Evolutionary conservation across 208 protist species (phyloP).

Genomic region (Leishmania tarentolae): DNA sequence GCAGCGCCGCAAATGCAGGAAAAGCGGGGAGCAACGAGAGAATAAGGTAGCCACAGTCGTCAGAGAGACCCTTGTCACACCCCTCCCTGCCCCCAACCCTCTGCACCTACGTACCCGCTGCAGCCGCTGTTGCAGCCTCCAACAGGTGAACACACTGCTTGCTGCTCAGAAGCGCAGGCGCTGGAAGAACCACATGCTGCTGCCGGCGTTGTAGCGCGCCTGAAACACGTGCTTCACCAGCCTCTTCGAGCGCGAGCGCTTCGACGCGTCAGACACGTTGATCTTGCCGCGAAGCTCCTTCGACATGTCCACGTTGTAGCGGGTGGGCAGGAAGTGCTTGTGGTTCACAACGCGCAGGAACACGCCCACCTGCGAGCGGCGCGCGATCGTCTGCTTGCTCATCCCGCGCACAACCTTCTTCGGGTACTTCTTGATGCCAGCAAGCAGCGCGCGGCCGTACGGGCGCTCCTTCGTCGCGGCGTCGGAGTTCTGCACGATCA

Average conservation of each 20-base stretch:
- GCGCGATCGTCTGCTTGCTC: conserved; percentile 92
- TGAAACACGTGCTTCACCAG: conserved; percentile 93
- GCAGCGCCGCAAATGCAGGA: neutral
- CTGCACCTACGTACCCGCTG: neutral
- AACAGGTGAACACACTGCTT: neutral
- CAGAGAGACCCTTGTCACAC: neutral
- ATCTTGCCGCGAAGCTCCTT: conserved; percentile 92
- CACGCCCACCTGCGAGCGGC: conserved; percentile 93
- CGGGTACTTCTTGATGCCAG: conserved; percentile 96
- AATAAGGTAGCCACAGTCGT: neutral
- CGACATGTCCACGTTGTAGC: conserved; percentile 95
- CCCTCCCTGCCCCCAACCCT: neutral
- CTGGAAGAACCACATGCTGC: conserved; percentile 99
- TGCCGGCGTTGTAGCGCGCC: conserved; percentile 95
- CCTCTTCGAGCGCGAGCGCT: conserved; percentile 86
- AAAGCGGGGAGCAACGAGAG: neutral
- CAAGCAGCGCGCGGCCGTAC: conserved; percentile 96
- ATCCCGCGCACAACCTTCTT: conserved; percentile 95
- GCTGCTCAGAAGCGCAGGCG: conserved; percentile 97
- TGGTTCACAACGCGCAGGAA: conserved; percentile 99
- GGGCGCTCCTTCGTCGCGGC: conserved; percentile 89
- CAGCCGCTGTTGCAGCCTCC: neutral
- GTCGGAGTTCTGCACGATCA: conserved; percentile 97
- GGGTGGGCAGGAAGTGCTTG: conserved; percentile 98
- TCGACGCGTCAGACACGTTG: conserved; percentile 88